Evolutionary conservation across 106 monocot species (phyloP), one percentile per base, ranked within the genome.

Genomic region (Phalaenopsis aphrodite): DNA sequence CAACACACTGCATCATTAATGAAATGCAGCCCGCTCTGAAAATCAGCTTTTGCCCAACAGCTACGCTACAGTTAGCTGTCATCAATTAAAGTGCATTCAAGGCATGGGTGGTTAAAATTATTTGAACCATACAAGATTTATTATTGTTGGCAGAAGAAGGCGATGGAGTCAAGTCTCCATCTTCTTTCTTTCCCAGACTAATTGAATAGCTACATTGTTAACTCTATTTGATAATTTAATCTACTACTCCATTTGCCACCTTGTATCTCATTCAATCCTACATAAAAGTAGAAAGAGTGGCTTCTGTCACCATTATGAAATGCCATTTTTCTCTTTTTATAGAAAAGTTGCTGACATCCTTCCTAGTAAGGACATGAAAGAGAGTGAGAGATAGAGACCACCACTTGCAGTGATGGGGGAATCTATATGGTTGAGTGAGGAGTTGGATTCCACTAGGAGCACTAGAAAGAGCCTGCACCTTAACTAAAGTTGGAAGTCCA

Each of bases 381-480:
- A 16, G 4, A 39, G 10, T 10, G 42, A 74, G 73, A 43, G 73
- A 74, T 38, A 19, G 73, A 42, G 73, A 41, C 16, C 41, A 0
- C 43, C 45, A 74, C 74, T 74, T 19, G 43, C 45, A 43, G 19
- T 6, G 41, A 42, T 16, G 73, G 73, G 48, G 5, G 38, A 38
- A 69, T 67, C 69, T 38, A 61, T 61, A 37, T 69, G 69, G 38
- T 15, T 41, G 71, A 71, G 52, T 52, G 10, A 15, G 38, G 30
- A 37, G 74, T 45, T 74, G 74, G 74, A 45, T 74, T 74, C 74
- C 74, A 74, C 17, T 45, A 43, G n/a, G 5, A 74, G 74, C 74
- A 8, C 43, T 69, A 2, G 38, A n/a, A 38, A 37, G 18, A 2
- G 18, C 74, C 30, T 30, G 45, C 15, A 12, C 42, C 41, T 42